phyloP scores from a whole-genome alignment of 176 grass and related monocot genomes.

The Phoenix roebelenii region DNA sequence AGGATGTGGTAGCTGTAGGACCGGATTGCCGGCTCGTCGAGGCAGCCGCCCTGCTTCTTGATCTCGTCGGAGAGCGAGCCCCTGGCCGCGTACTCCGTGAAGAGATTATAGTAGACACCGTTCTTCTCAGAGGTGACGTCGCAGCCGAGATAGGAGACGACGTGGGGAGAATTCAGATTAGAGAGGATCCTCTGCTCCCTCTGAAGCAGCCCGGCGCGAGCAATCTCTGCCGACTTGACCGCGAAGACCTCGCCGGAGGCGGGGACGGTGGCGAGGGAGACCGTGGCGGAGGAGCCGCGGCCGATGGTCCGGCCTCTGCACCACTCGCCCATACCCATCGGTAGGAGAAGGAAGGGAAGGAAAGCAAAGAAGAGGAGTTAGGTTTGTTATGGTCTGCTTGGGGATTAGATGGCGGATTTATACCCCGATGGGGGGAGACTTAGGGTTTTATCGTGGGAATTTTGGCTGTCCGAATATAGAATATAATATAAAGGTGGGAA shows the following conservation, averaged over 20 bases:
- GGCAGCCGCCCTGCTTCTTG: not conserved
- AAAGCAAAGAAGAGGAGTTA: too few relatives aligned
- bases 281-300: constrained; percentile 11
- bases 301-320: constrained; percentile 6
- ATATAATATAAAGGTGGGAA: too few relatives aligned
- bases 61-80: constrained; percentile 13
- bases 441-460: too few relatives aligned
- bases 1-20: not conserved
- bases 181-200: constrained; percentile 4
- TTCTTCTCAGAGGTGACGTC: not conserved
- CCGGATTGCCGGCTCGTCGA: constrained; percentile 3
- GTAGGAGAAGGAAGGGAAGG: not conserved
- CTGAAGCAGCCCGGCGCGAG: constrained; percentile 1
- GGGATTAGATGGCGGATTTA: not conserved
- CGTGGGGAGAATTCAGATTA: not conserved
- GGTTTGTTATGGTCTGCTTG: too few relatives aligned
- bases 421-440: too few relatives aligned
- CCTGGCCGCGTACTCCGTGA: constrained; percentile 7
- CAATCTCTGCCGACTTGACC: constrained; percentile 10
- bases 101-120: constrained; percentile 1
- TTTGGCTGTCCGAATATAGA: too few relatives aligned
- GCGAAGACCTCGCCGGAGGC: constrained; percentile 9
- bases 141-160: constrained; percentile 17
- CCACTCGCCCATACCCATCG: not conserved
- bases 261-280: constrained; percentile 1